Evolutionary conservation across 106 monocot genomes (phyloP).

Genomic region (Apostasia shenzhenica): DNA sequence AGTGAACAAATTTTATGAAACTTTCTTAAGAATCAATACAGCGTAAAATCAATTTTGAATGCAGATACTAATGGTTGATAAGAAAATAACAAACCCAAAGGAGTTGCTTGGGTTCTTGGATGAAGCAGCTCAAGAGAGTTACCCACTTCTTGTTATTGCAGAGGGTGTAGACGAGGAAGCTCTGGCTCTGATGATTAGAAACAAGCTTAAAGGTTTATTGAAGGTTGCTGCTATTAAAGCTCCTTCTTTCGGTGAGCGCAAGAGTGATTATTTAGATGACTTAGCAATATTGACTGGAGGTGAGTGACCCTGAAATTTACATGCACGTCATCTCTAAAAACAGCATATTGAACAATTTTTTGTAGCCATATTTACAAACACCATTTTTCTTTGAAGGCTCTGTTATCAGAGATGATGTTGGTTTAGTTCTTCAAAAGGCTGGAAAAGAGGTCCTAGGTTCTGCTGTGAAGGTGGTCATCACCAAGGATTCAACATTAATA

Average conservation of each 20-base stretch:
- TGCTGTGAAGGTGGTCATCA: slow-evolving; percentile 60
- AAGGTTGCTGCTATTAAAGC: slow-evolving; percentile 86
- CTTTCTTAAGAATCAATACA: slow-evolving; percentile 3
- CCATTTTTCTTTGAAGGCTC: slow-evolving; percentile 31
- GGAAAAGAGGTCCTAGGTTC: slow-evolving; percentile 73
- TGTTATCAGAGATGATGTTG: slow-evolving; percentile 73
- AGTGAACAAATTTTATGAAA: neutral
- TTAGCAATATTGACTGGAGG: slow-evolving; percentile 90
- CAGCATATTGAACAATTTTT: neutral
- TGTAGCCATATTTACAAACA: neutral
- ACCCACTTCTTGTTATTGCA: slow-evolving; percentile 73
- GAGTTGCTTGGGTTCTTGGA: slow-evolving; percentile 70
- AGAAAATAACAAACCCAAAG: slow-evolving; percentile 63
- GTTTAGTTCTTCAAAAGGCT: slow-evolving; percentile 64
- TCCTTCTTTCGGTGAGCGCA: slow-evolving; percentile 84
- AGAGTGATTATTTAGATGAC: slow-evolving; percentile 81
- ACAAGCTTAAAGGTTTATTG: slow-evolving; percentile 79
- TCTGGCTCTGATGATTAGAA: slow-evolving; percentile 65
- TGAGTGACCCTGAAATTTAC: slow-evolving; percentile 10
- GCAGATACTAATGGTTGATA: slow-evolving; percentile 88
- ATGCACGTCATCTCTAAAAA: neutral
- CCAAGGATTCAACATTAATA: slow-evolving; percentile 78
- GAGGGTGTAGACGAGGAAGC: slow-evolving; percentile 69
- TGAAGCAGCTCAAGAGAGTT: slow-evolving; percentile 64
- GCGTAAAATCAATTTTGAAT: slow-evolving; percentile 9